phyloP scores from a whole-genome alignment of 2,329 filamentous ascomycete genomes.

The Trichoderma semiorbis region DNA sequence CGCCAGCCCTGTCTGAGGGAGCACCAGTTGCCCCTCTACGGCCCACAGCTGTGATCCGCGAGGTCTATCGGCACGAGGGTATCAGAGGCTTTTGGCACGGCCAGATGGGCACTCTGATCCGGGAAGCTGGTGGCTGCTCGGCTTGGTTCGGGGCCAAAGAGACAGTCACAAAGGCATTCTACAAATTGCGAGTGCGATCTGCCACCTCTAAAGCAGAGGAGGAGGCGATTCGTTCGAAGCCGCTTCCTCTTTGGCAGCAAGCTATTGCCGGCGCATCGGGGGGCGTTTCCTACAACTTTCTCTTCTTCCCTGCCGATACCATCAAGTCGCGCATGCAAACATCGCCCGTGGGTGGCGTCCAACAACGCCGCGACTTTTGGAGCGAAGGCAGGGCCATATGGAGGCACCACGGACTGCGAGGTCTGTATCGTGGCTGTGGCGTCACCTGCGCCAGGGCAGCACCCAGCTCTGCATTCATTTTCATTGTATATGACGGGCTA shows the following conservation, averaged over 20 bases:
- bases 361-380: conserved; percentile 64
- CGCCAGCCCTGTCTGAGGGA: conserved; percentile 50
- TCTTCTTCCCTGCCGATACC: conserved; percentile 96
- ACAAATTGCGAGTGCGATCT: conserved; percentile 49
- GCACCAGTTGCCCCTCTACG: conserved; percentile 49
- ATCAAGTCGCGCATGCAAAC: conserved; percentile 98
- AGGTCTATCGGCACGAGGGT: conserved; percentile 80
- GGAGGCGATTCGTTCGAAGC: conserved; percentile 42
- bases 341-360: conserved; percentile 59
- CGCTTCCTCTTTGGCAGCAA: conserved; percentile 80
- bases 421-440: conserved; percentile 89
- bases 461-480: conserved; percentile 97
- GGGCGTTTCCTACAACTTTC: conserved; percentile 92
- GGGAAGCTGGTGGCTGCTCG: conserved; percentile 87
- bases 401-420: conserved; percentile 74
- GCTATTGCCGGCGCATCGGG: conserved; percentile 82
- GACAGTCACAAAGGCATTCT: conserved; percentile 69
- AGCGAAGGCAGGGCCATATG: conserved; percentile 72
- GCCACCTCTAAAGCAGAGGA: conserved; percentile 40
- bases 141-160: conserved; percentile 96
- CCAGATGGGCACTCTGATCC: conserved; percentile 86
- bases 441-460: conserved; percentile 86
- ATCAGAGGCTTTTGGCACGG: conserved; percentile 90
- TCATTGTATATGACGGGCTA: conserved; percentile 88
- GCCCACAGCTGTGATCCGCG: conserved; percentile 67